Evolutionary conservation across 441 rosid species (phyloP), one percentile per base, ranked within the genome.

Genomic region (Pelargonium fulgidum): DNA sequence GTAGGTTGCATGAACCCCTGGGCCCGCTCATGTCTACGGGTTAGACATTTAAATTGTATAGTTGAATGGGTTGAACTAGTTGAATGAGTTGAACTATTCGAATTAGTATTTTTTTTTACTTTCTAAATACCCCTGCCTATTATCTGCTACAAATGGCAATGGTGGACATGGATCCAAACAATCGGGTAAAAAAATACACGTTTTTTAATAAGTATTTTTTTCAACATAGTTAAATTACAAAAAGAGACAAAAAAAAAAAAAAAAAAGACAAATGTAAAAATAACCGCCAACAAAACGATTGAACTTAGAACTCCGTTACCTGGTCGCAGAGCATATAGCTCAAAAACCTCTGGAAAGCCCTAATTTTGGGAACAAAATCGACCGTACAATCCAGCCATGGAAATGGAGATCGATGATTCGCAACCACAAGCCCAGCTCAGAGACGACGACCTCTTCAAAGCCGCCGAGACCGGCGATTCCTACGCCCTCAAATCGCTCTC

Each of bases 391-490:
- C 2, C 10, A 47, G 47, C 61, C 66, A 50, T 78, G 81, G 82
- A 72, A 62, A 84, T 80, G 83, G 87, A 75, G 69, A 81, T 70
- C 64, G 89, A 81, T 65, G 73, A 73, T 44, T 13, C 77, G 69
- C 73, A 68, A 16, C 66, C 72, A 19, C 73, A 62, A 39, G 66
- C 17, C 33, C 79, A 71, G 44, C 77, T 88, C 73, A 77, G 79
- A 66, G 86, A 81, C 42, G 72, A 73, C 47, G 89, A 85, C 48
- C 88, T 89, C 48, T 91, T 93, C 85, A 78, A 74, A 77, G 97
- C 92, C 0, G 92, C 94, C 16, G 96, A 93, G 81, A 72, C 87
- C 33, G 96, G 97, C 22, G 91, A 89, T 67, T 62, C 85, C 4
- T 81, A 92, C 7, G 3, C 69, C 11, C 86, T 93, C 80, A 58